Base-by-base conservation (phyloP, 1,284 basidiomycete genomes). In the Puccinia coronata region DNA sequence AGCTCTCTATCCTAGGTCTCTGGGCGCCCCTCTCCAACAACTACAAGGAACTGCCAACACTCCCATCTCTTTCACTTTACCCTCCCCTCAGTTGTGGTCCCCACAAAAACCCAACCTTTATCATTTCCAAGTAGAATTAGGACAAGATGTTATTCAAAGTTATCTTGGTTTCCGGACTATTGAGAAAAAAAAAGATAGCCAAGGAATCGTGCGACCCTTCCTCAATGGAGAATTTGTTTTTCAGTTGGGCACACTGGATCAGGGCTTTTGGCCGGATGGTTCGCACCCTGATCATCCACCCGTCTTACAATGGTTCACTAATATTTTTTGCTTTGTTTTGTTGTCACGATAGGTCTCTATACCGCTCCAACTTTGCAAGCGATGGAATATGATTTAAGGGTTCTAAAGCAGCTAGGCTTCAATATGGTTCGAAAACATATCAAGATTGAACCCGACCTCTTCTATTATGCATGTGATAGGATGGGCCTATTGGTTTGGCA, bases 191-290 rank as follows among this genome's bases (percentile, higher is more conserved):
- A 80, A 53, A 57, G 71, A 80, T 59, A 34, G 43, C 16, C 72
- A 74, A 53, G 77, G 77, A 34, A 65, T 82, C 39, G 36, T 69
- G 4, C 78, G 82, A 12, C 82, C 82, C 25, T 75, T 73, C 14
- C 34, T 82, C 14, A 82, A 82, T 34, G 82, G 82, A 55, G 39
- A 82, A 53, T 82, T 78, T 28, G 41, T 80, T 41, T 80, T 82
- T 55, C 82, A 78, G 41, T 34, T 82, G 20, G 76, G 76, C 41
- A 72, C 82, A 28, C 67, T 82, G 31, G 82, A 82, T 39, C 82
- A 82, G 67, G 82, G 82, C 11, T 82, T 80, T 59, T 82, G 82
- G 82, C 82, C 82, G 8, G 82, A 82, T 63, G 82, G 82, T 78
- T 25, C 20, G 75, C n/a, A 20, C 47, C 5, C 6, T 39, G 31